These are phyloP conservation scores for Daedaleopsis sinensis DNA, from an alignment of 768 basidiomycete species.

Conservation along the genomic window DNA sequence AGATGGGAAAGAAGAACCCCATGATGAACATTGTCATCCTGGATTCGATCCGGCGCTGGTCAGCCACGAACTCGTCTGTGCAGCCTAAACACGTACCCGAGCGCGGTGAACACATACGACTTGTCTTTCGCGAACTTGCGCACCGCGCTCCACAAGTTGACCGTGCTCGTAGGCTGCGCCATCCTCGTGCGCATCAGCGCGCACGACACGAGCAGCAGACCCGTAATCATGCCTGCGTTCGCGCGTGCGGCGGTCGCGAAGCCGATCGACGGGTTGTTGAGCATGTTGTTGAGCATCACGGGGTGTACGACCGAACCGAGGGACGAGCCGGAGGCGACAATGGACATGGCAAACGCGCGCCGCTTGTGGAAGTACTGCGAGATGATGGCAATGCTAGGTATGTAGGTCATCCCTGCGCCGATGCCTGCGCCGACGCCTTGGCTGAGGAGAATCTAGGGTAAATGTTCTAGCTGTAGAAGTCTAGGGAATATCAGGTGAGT, in stretches of 20 bases:
- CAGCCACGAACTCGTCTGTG: background rate
- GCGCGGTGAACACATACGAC: conserved; percentile 27
- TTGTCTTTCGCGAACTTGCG: conserved; percentile 28
- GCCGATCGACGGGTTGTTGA: conserved; percentile 26
- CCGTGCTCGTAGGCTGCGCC: conserved; percentile 17
- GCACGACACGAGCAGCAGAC: conserved; percentile 26
- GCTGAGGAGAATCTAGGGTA: conserved; percentile 41
- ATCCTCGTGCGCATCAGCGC: conserved; percentile 25
- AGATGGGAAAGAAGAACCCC: conserved; percentile 32
- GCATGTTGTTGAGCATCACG: conserved; percentile 31
- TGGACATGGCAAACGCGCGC: conserved; percentile 46
- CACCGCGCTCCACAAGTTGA: conserved; percentile 11
- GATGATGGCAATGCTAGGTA: conserved; percentile 46
- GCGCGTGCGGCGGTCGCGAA: conserved; percentile 32
- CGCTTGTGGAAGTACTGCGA: conserved; percentile 48
- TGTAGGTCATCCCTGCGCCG: conserved; percentile 46
- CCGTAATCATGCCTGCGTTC: conserved; percentile 27
- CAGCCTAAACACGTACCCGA: conserved; percentile 21
- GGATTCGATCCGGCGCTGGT: background rate
- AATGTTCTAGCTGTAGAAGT: too few relatives aligned
- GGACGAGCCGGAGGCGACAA: conserved; percentile 42
- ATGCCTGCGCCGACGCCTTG: conserved; percentile 49
- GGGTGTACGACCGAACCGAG: conserved; percentile 33
- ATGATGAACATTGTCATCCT: conserved; percentile 22
- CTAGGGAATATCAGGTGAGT: background rate